Percentiles rank a stretch among this genome's conserved stretches.
These are phyloP conservation scores for Paecilomyces fulvus DNA, from an alignment of 2,329 filamentous ascomycete species.

Conservation along the genomic window DNA sequence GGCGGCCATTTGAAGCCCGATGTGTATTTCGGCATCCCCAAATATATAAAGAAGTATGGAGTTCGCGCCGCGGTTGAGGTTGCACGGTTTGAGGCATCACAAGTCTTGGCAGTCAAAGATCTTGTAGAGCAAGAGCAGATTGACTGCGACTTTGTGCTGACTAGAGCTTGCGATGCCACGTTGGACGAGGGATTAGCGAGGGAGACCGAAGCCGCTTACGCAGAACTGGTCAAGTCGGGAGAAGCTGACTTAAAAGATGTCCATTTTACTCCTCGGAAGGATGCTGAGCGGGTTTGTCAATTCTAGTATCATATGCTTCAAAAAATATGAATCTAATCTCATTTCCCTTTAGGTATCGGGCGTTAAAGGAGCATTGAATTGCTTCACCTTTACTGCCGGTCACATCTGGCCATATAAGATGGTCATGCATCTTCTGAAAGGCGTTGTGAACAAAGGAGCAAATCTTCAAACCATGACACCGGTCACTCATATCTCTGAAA, in stretches of 20 bases:
- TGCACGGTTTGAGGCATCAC: slow-evolving; percentile 33
- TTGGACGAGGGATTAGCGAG: slow-evolving; percentile 25
- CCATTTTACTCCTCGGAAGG: slow-evolving; percentile 15
- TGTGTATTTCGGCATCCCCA: slow-evolving; percentile 33
- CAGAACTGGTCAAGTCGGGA: slow-evolving; percentile 20
- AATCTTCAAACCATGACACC: slow-evolving; percentile 48
- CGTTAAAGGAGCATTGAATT: slow-evolving; percentile 29
- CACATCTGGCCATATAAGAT: slow-evolving; percentile 64
- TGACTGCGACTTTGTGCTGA: slow-evolving; percentile 38
- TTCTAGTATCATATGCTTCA: background rate
- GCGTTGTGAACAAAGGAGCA: slow-evolving; percentile 34
- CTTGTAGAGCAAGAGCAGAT: slow-evolving; percentile 35
- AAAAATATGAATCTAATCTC: background rate
- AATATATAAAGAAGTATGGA: slow-evolving; percentile 28
- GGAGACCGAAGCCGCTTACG: slow-evolving; percentile 18
- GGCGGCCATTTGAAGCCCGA: slow-evolving; percentile 38
- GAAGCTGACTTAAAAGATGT: slow-evolving; percentile 23
- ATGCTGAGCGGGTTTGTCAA: slow-evolving; percentile 19
- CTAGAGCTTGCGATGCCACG: slow-evolving; percentile 36
- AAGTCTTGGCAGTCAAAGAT: slow-evolving; percentile 35
- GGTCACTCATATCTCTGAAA: slow-evolving; percentile 24
- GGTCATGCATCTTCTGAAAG: slow-evolving; percentile 60
- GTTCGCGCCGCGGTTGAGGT: slow-evolving; percentile 30
- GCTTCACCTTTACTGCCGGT: slow-evolving; percentile 24
- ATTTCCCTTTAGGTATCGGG: slow-evolving; percentile 15